A percentile compares a stretch with the other conserved stretches of the same genome.
phyloP scores from a whole-genome alignment of 2,329 filamentous ascomycete genomes.

The Trichothecium sympodiale region DNA sequence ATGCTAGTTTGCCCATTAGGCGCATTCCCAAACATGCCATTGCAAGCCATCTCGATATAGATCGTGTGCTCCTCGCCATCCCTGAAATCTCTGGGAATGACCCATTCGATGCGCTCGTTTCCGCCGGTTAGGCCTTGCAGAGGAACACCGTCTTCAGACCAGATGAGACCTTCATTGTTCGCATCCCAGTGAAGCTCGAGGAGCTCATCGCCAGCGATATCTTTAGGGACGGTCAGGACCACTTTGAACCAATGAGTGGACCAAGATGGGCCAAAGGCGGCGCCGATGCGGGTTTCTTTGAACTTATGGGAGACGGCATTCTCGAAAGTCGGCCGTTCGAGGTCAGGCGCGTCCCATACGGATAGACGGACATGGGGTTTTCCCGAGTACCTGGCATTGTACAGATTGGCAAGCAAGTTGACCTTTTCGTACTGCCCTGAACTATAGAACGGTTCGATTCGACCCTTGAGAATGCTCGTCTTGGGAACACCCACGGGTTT shows the following conservation, averaged over 20 bases:
- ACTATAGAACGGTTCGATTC: conserved; percentile 71
- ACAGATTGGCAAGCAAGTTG: conserved; percentile 52
- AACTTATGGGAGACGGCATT: conserved; percentile 71
- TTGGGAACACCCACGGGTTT: conserved; percentile 67
- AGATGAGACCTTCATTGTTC: conserved; percentile 88
- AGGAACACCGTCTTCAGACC: conserved; percentile 80
- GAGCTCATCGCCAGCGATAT: conserved; percentile 63
- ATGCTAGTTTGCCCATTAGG: conserved; percentile 67
- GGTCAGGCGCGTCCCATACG: conserved; percentile 73
- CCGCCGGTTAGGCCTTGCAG: conserved; percentile 86
- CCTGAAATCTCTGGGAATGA: conserved; percentile 69
- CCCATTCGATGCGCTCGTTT: conserved; percentile 83
- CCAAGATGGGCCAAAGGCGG: conserved; percentile 87
- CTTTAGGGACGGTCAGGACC: conserved; percentile 61
- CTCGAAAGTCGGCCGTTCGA: conserved; percentile 72
- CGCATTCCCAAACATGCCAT: conserved; percentile 95
- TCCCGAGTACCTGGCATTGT: conserved; percentile 42
- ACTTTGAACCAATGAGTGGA: conserved; percentile 96
- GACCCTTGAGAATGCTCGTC: conserved; percentile 71
- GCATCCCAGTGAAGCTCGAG: conserved; percentile 97
- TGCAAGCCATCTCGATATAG: conserved; percentile 98
- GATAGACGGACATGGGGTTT: conserved; percentile 70
- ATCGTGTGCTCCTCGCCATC: conserved; percentile 81
- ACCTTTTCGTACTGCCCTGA: conserved; percentile 67
- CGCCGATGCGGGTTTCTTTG: conserved; percentile 60